Evolutionary conservation across 257 asterid species (phyloP).

Genomic region (Orobanche coerulescens): DNA sequence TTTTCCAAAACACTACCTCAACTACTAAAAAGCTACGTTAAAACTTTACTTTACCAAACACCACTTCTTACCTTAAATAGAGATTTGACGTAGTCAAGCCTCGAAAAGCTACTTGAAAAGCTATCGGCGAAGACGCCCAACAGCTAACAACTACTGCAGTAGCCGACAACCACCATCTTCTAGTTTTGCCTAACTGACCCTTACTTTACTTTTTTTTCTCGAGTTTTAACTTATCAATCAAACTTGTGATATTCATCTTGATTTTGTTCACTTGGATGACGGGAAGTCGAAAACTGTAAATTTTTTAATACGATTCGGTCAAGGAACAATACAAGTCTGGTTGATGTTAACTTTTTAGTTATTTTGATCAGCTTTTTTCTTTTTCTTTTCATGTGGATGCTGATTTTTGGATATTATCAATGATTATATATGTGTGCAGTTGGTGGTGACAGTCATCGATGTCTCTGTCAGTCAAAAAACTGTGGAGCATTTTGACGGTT

Average conservation of each 20-base stretch:
- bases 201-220: background rate
- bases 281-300: background rate
- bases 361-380: background rate
- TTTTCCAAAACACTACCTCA: no score
- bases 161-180: no score
- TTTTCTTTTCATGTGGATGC: constrained; percentile 10
- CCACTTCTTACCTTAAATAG: no score
- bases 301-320: background rate
- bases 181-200: no score
- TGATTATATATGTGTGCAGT: constrained; percentile 35
- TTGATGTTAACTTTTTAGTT: constrained; percentile 1
- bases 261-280: background rate
- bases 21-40: no score
- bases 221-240: background rate
- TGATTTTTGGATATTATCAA: background rate
- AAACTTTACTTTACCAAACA: no score
- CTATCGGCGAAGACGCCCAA: no score
- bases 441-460: constrained; percentile 64
- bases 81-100: no score
- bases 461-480: constrained; percentile 51
- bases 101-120: no score
- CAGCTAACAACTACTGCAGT: no score
- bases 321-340: background rate
- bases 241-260: background rate
- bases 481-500: constrained; percentile 46